Base-by-base conservation (phyloP, 2,329 filamentous ascomycete genomes). In the Trichoderma breve region DNA sequence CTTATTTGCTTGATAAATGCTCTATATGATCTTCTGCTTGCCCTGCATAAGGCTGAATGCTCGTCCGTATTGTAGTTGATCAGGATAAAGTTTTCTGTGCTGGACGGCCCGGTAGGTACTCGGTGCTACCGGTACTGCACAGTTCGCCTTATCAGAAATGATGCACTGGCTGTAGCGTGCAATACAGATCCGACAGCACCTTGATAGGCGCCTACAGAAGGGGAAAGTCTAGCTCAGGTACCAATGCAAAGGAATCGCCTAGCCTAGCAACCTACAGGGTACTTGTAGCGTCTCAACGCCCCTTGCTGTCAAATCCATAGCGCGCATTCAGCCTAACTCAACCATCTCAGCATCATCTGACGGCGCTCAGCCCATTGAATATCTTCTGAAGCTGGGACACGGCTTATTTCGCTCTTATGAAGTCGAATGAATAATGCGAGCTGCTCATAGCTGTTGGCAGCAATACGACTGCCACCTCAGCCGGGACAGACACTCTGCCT, bases 401-500 rank as follows among this genome's bases (percentile, higher is more conserved):
- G 21, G 36, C 30, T 32, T 21, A 32, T 62, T 32, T 61, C n/a
- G 21, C 66, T n/a, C 66, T 9, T 69, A 69, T 69, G 66, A n/a
- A 36, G n/a, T 61, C 18, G 66, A 51, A 69, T 61, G 32, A 28
- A 60, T 51, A 69, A 69, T 62, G 66, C 14, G 55, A 69, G 66
- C 66, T 62, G 57, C 34, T 26, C 24, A 36, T 61, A 69, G 66
- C 66, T 62, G 66, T 21, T 30, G 66, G 57, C 66, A 69, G 66
- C 57, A 61, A 6, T 21, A 69, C 66, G 36, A 69, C 66, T 61
- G 66, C 47, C 66, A 69, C 21, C 30, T 26, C 28, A 58, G 64
- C 64, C 30, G n/a, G 51, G 64, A 28, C 34, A 53, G 51, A 51
- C 15, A 14, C 12, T 60, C 28, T 12, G 58, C 21, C 32, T 21